Conservation (phyloP, 1,284 basidiomycete species). For the Rhodotorula sp. region DNA sequence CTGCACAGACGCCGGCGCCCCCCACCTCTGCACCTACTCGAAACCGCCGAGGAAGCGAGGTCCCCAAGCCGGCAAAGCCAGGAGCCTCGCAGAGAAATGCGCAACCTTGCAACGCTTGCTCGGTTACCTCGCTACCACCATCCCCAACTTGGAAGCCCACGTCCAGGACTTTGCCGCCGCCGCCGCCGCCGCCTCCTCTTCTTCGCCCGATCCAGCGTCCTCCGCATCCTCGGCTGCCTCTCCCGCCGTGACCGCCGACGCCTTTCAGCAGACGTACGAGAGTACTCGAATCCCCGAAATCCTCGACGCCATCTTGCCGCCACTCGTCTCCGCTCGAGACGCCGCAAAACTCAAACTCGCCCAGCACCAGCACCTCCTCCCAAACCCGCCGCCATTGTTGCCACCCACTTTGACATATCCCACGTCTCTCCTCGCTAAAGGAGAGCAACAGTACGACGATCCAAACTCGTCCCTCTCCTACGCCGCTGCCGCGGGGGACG, state of each 20-base stretch:
- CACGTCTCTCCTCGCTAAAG: background rate
- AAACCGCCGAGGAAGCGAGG: constrained; percentile 33
- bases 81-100: constrained; percentile 22
- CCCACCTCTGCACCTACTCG: constrained; percentile 27
- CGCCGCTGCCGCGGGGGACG: background rate
- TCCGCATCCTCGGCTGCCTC: constrained; percentile 3
- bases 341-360: background rate
- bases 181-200: background rate
- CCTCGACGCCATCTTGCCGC: constrained; percentile 14
- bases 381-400: too few relatives aligned
- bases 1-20: constrained; percentile 25
- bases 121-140: constrained; percentile 27
- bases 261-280: constrained; percentile 3
- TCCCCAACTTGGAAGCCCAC: constrained; percentile 12
- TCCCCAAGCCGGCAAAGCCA: constrained; percentile 28
- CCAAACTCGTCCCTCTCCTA: background rate
- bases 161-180: constrained; percentile 10
- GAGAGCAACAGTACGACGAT: background rate
- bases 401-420: background rate
- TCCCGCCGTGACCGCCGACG: constrained; percentile 1
- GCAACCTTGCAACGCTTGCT: constrained; percentile 25
- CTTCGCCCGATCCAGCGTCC: background rate
- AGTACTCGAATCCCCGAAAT: constrained; percentile 5
- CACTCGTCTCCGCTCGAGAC: background rate
- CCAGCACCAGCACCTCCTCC: too few relatives aligned